Percentiles rank a stretch among this genome's conserved stretches.
Conservation (phyloP, 257 asterid species). For the Nicotiana sylvestris region DNA sequence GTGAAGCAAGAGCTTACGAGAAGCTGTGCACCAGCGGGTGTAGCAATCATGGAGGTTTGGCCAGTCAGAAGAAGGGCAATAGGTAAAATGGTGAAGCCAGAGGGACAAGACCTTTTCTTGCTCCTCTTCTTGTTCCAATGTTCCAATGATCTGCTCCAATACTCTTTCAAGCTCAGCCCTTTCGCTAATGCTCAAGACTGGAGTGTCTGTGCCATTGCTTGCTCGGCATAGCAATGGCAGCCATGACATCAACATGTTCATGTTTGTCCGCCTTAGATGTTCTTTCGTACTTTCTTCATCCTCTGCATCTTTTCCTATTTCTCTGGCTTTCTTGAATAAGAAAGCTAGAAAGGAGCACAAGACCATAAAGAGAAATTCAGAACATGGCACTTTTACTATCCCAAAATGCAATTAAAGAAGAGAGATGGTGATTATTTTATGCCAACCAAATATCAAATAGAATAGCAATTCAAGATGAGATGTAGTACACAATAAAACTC, state of each 20-base stretch:
- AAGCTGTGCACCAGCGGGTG: constrained; percentile 58
- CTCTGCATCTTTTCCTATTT: constrained; percentile 23
- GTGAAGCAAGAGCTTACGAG: constrained; percentile 41
- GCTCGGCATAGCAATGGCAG: constrained; percentile 81
- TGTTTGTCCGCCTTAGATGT: constrained; percentile 41
- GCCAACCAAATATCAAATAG: background rate
- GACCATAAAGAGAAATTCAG: background rate
- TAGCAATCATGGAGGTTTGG: constrained; percentile 77
- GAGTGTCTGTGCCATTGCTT: constrained; percentile 68
- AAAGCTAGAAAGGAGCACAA: constrained; percentile 39
- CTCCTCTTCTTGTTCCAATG: constrained; percentile 58
- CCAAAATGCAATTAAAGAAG: background rate
- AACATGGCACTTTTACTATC: background rate
- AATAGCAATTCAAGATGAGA: background rate
- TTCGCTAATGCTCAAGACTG: constrained; percentile 51
- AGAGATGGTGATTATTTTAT: background rate
- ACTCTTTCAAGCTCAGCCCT: constrained; percentile 64
- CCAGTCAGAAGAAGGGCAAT: constrained; percentile 83
- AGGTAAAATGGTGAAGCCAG: constrained; percentile 89
- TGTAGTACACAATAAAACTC: background rate
- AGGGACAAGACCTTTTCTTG: constrained; percentile 78
- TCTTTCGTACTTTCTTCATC: constrained; percentile 20
- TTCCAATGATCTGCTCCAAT: constrained; percentile 54
- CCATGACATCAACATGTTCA: constrained; percentile 71
- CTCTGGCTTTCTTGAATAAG: constrained; percentile 67